Conservation (phyloP, 2,329 filamentous ascomycete species). For the Ceratocystis cubensis region DNA sequence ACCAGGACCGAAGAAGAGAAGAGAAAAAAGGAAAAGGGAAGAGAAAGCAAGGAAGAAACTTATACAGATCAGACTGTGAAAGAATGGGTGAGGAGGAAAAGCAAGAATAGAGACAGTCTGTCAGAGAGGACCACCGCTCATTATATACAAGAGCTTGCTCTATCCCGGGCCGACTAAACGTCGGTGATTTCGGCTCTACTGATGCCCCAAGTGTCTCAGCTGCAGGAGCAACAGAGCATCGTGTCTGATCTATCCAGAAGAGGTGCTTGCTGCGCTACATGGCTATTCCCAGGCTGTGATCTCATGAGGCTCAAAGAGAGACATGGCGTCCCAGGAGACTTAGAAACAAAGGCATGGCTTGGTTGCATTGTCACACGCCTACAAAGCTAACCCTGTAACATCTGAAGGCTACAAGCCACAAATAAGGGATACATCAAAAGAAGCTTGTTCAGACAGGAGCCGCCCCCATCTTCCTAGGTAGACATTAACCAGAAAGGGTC, state of each 20-base stretch:
- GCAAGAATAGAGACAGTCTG: constrained; percentile 1
- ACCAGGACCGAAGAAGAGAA: constrained; percentile 22
- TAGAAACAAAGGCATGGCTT: background rate
- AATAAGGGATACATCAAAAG: background rate
- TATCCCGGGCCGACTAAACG: background rate
- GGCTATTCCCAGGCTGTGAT: background rate
- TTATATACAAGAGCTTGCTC: constrained; percentile 16
- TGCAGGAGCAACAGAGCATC: background rate
- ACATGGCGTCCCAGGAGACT: background rate
- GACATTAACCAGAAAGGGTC: background rate
- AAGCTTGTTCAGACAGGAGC: background rate
- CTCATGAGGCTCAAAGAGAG: background rate
- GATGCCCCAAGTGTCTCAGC: background rate
- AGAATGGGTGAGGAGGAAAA: constrained; percentile 20
- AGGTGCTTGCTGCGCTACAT: background rate
- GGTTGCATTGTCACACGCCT: background rate
- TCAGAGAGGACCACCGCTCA: background rate
- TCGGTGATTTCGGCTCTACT: background rate
- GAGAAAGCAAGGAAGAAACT: background rate
- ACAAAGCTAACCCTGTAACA: background rate
- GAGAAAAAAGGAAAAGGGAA: constrained; percentile 3
- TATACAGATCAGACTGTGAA: constrained; percentile 11
- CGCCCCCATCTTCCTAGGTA: background rate
- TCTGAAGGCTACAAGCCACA: background rate
- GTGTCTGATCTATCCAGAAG: background rate